These are phyloP conservation scores for Hibiscus trionum DNA, from an alignment of 345 rosid species.

Conservation along the genomic window DNA sequence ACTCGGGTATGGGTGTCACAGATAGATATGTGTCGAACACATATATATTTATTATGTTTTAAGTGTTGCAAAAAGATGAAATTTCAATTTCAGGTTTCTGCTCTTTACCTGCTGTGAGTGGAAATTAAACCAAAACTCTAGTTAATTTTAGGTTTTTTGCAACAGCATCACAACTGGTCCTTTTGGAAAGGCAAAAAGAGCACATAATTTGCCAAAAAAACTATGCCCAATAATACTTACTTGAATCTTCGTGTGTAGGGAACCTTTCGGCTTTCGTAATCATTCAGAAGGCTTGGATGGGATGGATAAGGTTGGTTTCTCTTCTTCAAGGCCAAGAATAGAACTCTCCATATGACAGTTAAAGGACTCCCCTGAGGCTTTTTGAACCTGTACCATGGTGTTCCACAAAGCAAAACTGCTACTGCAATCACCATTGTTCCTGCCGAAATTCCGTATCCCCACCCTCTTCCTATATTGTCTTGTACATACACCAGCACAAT, in stretches of 20 bases:
- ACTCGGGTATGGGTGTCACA: no score
- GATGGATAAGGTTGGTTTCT: constrained; percentile 44
- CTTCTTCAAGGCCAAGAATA: constrained; percentile 73
- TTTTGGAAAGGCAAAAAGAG: no score
- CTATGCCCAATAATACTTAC: constrained; percentile 23
- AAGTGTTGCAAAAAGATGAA: no score
- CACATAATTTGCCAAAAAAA: background rate
- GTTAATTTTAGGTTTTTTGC: no score
- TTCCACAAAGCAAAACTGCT: constrained; percentile 48
- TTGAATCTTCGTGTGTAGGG: constrained; percentile 49
- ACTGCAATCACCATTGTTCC: constrained; percentile 74
- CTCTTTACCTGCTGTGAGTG: no score
- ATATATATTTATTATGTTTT: background rate
- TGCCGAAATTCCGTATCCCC: constrained; percentile 88
- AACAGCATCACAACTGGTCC: no score
- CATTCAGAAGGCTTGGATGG: constrained; percentile 51
- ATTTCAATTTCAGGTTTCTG: no score
- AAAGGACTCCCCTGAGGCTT: constrained; percentile 84
- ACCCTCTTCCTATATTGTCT: constrained; percentile 90
- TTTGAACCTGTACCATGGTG: constrained; percentile 56
- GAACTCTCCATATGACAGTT: constrained; percentile 68
- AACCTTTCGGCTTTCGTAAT: constrained; percentile 46
- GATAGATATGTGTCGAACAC: background rate
- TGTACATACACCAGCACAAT: constrained; percentile 73
- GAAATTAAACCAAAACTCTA: no score